Evolutionary conservation across 441 rosid genomes (phyloP).

Genomic region (Gossypium lobatum): DNA sequence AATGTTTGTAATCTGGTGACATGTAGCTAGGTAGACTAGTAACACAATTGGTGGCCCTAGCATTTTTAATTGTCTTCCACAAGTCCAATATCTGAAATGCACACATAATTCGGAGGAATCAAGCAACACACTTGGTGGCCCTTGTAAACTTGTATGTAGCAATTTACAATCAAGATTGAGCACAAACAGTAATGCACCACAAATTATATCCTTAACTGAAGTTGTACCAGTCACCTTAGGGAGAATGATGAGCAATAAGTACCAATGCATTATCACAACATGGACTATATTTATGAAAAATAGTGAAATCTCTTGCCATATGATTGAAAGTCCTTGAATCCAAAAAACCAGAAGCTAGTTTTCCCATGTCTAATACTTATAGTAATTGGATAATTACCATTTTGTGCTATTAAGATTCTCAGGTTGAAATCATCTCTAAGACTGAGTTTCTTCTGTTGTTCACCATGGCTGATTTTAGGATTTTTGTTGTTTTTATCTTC

Average conservation of each 20-base stretch:
- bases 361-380: background rate
- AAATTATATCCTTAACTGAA: background rate
- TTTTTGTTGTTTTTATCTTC: too few species aligned
- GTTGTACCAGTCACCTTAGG: background rate
- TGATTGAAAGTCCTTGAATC: too few species aligned
- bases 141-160: background rate
- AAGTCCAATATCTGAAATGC: background rate
- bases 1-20: too few species aligned
- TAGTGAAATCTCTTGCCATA: background rate
- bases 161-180: background rate
- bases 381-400: background rate
- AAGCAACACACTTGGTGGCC: background rate
- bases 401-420: background rate
- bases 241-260: background rate
- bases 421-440: too few species aligned
- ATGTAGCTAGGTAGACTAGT: too few species aligned
- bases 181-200: background rate
- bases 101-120: background rate
- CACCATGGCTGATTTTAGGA: too few species aligned
- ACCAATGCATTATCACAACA: background rate
- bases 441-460: too few species aligned
- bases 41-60: background rate
- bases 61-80: background rate
- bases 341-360: background rate
- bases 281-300: background rate